These are phyloP conservation scores for Ceratocystis diversiconidia DNA, from an alignment of 2,329 filamentous ascomycete genomes.

Conservation along the genomic window DNA sequence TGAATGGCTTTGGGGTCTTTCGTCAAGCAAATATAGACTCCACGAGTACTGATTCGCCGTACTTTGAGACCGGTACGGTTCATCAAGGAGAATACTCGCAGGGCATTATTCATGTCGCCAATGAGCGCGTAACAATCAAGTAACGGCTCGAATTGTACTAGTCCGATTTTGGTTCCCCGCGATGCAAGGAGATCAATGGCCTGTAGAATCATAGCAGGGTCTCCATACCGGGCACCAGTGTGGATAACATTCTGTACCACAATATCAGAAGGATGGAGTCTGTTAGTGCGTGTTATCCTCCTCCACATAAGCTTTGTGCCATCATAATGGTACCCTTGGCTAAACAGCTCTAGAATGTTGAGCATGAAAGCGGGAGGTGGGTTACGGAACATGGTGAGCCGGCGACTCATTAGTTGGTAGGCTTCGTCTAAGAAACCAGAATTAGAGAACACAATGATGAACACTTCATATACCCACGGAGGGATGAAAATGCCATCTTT, in stretches of 20 bases:
- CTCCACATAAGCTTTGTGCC: slow-evolving; percentile 61
- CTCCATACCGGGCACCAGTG: slow-evolving; percentile 53
- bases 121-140: slow-evolving; percentile 51
- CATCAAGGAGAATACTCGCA: slow-evolving; percentile 64
- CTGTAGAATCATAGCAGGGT: slow-evolving; percentile 53
- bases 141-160: slow-evolving; percentile 67
- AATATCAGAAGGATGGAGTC: slow-evolving; percentile 39
- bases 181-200: slow-evolving; percentile 52
- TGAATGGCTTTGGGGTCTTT: slow-evolving; percentile 32
- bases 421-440: slow-evolving; percentile 65
- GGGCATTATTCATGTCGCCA: slow-evolving; percentile 48
- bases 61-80: slow-evolving; percentile 44
- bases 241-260: slow-evolving; percentile 55
- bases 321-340: slow-evolving; percentile 45
- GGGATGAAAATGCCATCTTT: slow-evolving; percentile 41
- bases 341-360: slow-evolving; percentile 63
- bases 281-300: slow-evolving; percentile 37
- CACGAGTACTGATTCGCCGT: slow-evolving; percentile 45
- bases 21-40: slow-evolving; percentile 44
- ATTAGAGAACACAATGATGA: slow-evolving; percentile 59
- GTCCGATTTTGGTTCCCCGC: slow-evolving; percentile 41
- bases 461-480: slow-evolving; percentile 64
- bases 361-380: slow-evolving; percentile 46
- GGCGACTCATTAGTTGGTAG: slow-evolving; percentile 35
- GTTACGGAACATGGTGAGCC: slow-evolving; percentile 31